Conservation (phyloP, 2,329 filamentous ascomycete genomes). For the Phialocephala subalpina region DNA sequence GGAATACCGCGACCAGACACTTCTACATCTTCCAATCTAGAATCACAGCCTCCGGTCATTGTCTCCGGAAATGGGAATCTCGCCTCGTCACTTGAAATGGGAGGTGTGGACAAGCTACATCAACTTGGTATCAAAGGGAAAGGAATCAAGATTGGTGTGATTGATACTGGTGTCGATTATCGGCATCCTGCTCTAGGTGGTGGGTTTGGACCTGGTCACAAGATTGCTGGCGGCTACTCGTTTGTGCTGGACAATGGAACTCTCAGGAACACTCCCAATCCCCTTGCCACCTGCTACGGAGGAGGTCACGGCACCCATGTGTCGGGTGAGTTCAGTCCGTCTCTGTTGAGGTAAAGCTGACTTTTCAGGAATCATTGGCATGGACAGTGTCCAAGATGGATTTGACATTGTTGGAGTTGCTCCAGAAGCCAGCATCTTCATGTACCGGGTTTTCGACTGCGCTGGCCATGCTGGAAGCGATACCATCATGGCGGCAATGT, state of each 20-base stretch:
- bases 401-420: slow-evolving; percentile 35
- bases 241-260: slow-evolving; percentile 58
- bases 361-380: slow-evolving; percentile 33
- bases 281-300: slow-evolving; percentile 30
- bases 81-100: slow-evolving; percentile 30
- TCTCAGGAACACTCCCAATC: slow-evolving; percentile 24
- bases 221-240: slow-evolving; percentile 65
- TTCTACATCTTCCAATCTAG: not conserved
- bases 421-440: slow-evolving; percentile 31
- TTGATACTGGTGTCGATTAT: slow-evolving; percentile 60
- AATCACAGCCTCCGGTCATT: not conserved
- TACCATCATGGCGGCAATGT: slow-evolving; percentile 34
- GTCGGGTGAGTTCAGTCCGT: slow-evolving; percentile 20
- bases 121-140: slow-evolving; percentile 54
- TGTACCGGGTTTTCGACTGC: slow-evolving; percentile 38
- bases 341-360: not conserved
- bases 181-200: slow-evolving; percentile 69
- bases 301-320: slow-evolving; percentile 39
- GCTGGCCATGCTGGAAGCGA: slow-evolving; percentile 27
- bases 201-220: slow-evolving; percentile 66
- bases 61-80: not conserved
- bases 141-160: slow-evolving; percentile 52
- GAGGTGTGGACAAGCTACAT: slow-evolving; percentile 49
- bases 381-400: slow-evolving; percentile 21
- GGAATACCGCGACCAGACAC: not conserved